These are phyloP conservation scores for Eimeria maxima DNA, from an alignment of 169 alveolate species.

Conservation along the genomic window DNA sequence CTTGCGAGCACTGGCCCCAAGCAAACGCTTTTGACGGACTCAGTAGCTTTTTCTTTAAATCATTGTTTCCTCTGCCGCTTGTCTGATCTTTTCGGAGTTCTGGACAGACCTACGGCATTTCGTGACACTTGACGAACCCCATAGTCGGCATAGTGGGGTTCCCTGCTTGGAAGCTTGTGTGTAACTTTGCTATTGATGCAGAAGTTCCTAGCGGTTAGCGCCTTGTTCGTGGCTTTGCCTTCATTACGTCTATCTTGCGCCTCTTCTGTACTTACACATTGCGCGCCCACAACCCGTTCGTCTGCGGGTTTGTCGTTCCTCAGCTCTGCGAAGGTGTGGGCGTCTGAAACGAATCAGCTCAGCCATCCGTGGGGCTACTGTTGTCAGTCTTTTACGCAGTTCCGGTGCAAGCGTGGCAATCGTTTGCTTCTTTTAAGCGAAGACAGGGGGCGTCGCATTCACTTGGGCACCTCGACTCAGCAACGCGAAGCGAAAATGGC, in stretches of 20 bases:
- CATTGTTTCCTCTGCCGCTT: neutral
- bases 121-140: neutral
- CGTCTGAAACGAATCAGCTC: neutral
- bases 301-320: neutral
- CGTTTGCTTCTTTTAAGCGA: neutral
- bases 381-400: neutral
- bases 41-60: neutral
- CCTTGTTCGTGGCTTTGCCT: neutral
- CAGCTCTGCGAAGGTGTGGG: neutral
- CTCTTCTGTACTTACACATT: neutral
- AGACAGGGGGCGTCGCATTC: neutral
- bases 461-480: neutral
- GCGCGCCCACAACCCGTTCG: neutral
- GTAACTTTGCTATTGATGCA: constrained; percentile 39
- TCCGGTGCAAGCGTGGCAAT: neutral
- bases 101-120: neutral
- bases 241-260: neutral
- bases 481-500: constrained; percentile 17
- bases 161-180: neutral
- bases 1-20: neutral
- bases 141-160: constrained; percentile 12
- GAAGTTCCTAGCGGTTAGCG: constrained; percentile 24
- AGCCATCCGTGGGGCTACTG: neutral
- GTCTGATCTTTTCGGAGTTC: neutral
- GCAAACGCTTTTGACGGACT: neutral